phyloP scores from a whole-genome alignment of 257 asterid genomes.

The Solanum paucissectum region DNA sequence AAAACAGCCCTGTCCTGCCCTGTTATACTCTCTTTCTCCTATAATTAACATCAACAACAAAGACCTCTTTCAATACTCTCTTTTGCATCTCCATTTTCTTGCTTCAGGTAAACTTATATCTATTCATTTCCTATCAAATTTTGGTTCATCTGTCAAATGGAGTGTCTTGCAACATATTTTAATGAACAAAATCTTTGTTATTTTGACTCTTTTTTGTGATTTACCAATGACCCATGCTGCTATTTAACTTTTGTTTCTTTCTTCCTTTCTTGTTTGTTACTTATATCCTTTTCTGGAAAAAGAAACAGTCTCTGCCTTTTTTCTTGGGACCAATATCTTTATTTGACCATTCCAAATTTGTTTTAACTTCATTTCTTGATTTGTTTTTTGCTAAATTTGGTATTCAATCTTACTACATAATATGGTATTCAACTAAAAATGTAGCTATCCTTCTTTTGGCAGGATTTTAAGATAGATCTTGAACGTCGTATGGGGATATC shows the following conservation, averaged over 20 bases:
- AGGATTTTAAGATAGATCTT: slow-evolving; percentile 2
- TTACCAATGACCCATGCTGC: neutral
- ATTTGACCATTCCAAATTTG: neutral
- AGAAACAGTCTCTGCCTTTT: neutral
- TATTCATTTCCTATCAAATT: too few relatives aligned
- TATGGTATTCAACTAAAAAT: neutral
- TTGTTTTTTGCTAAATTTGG: neutral
- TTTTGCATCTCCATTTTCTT: neutral
- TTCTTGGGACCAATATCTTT: neutral
- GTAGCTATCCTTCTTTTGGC: neutral
- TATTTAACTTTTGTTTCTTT: neutral
- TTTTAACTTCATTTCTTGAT: neutral
- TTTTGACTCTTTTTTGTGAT: neutral
- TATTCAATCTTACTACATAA: neutral
- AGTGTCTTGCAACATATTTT: neutral
- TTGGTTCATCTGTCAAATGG: neutral
- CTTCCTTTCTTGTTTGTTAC: neutral
- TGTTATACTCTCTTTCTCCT: neutral
- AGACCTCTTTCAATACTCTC: neutral
- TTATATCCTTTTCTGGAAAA: neutral
- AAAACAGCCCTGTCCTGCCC: neutral
- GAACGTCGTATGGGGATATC: slow-evolving; percentile 19
- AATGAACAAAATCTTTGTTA: neutral
- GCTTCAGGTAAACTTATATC: neutral
- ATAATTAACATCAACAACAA: neutral